Base-by-base conservation (phyloP, 73 alveolate genomes). In the Paramecium octaurelia region DNA sequence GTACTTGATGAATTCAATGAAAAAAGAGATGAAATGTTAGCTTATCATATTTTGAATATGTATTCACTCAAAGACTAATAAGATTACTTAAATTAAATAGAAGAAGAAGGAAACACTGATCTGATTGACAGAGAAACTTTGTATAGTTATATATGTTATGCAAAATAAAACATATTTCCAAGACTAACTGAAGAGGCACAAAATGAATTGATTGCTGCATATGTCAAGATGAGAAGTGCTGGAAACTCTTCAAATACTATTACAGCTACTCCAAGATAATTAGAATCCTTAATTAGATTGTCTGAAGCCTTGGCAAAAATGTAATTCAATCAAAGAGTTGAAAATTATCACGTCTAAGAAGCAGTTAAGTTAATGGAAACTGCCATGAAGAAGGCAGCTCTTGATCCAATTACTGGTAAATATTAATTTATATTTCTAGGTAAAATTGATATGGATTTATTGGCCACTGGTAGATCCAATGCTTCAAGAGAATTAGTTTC, bases 241-340 rank as follows among this genome's bases (percentile, higher is more conserved):
- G 99, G 98, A 58, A 95, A 93, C n/a, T 93, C 97, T 24, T 95
- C 94, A 35, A 98, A 98, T 70, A 98, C 99, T 59, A 97, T 99
- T 80, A 97, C 99, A 3, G 99, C 99, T 27, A 99, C 99, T 16
- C 99, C 99, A 7, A 93, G 99, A 46, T 95, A 97, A 83, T 92
- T 99, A 58, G 99, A 99, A 93, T 95, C 99, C 16, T 60, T 98
- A 92, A 99, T 99, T 75, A 93, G 99, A 42, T 92, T 99, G 75
- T 91, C 99, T n/a, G 99, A 98, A 92, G 98, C 99, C 10, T 85
- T 96, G 48, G 95, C 95, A 16, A 89, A 70, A 89, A 89, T 89
- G 94, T 43, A 89, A 89, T 83, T 42, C n/a, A 44, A 58, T n/a
- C 27, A 64, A 31, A 24, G 20, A 7, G 94, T 89, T 35, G 34